Percentiles rank a stretch among this genome's conserved stretches.
Evolutionary conservation across 2,329 filamentous ascomycete genomes (phyloP).

Genomic region (Septoria petroselini): DNA sequence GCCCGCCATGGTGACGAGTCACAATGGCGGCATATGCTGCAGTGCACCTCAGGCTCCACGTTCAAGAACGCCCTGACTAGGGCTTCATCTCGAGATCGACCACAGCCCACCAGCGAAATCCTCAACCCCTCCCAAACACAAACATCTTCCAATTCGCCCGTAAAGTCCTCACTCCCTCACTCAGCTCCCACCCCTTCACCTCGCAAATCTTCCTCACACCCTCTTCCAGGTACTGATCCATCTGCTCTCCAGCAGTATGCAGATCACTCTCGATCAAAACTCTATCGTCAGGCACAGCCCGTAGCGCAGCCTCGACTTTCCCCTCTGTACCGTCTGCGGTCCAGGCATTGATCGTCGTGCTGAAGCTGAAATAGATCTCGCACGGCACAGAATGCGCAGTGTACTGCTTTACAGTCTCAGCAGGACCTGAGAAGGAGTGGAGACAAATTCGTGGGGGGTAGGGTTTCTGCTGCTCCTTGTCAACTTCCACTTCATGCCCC

Average conservation of each 20-base stretch:
- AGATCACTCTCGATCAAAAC: conserved; percentile 88
- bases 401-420: conserved; percentile 75
- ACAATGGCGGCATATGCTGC: too few species aligned
- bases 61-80: too few species aligned
- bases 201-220: conserved; percentile 73
- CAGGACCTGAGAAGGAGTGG: conserved; percentile 83
- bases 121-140: conserved; percentile 55
- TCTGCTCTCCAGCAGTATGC: conserved; percentile 72
- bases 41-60: too few species aligned
- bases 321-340: conserved; percentile 41
- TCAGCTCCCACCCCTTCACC: conserved; percentile 72
- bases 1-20: too few species aligned
- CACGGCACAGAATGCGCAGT: conserved; percentile 68
- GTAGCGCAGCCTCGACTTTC: conserved; percentile 65
- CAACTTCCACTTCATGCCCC: conserved; percentile 19
- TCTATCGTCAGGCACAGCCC: conserved; percentile 69
- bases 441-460: conserved; percentile 89
- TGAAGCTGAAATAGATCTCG: conserved; percentile 84
- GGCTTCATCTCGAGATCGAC: not conserved
- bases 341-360: conserved; percentile 69
- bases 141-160: conserved; percentile 75
- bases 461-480: conserved; percentile 47
- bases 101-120: not conserved
- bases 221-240: conserved; percentile 75
- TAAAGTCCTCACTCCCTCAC: conserved; percentile 66